Percentiles rank a stretch among this genome's conserved stretches.
Conservation (phyloP, 768 basidiomycete species). For the Amanita brunnescens region DNA sequence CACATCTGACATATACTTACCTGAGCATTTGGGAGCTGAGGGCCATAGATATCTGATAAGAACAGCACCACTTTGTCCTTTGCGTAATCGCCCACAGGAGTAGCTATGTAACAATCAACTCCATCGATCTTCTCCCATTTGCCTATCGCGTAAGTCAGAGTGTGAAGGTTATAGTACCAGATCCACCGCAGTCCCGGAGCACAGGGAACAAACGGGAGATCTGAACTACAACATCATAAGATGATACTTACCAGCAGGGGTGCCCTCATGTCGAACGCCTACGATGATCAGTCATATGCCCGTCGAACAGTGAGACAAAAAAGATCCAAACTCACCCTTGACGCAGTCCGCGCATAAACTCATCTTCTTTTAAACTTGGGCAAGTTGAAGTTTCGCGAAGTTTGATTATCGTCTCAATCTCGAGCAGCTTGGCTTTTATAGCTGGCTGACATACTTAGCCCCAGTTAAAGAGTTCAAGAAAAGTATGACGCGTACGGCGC, state of each 20-base stretch:
- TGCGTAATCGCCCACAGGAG: slow-evolving; percentile 39
- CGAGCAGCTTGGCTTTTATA: not conserved
- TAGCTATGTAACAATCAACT: slow-evolving; percentile 43
- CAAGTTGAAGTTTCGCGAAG: too few relatives aligned
- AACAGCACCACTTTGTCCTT: slow-evolving; percentile 50
- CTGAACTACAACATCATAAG: not conserved
- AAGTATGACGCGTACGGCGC: too few relatives aligned
- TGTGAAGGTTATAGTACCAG: too few relatives aligned
- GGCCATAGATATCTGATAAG: slow-evolving; percentile 45
- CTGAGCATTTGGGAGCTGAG: slow-evolving; percentile 34
- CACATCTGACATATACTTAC: slow-evolving; percentile 18
- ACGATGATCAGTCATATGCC: not conserved
- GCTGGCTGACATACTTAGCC: too few relatives aligned
- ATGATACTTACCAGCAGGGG: slow-evolving; percentile 1
- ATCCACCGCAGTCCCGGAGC: too few relatives aligned
- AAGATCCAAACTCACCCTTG: not conserved
- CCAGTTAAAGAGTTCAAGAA: too few relatives aligned
- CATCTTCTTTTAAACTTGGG: not conserved
- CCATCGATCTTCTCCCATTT: slow-evolving; percentile 38
- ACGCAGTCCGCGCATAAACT: slow-evolving; percentile 7
- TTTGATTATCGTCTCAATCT: not conserved
- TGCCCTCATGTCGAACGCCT: slow-evolving; percentile 6
- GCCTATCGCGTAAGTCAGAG: slow-evolving; percentile 23
- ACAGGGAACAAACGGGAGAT: not conserved
- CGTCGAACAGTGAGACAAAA: not conserved